Evolutionary conservation across 164 flowering plant species (phyloP), one percentile per base, ranked within the genome.

Genomic region (Protea cynaroides): DNA sequence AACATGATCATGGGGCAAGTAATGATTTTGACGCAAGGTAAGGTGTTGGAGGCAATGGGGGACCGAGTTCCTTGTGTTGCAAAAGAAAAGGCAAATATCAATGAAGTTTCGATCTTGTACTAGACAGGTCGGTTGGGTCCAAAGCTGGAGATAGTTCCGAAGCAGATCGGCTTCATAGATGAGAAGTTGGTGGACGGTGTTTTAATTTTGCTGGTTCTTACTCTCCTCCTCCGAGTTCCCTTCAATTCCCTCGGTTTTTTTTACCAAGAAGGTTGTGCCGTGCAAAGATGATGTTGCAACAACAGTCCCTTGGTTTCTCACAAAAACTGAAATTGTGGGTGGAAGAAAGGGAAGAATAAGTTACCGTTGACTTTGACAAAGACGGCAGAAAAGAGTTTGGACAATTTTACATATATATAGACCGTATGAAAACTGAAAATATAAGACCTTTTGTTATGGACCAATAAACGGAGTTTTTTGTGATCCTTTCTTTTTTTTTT

Each of bases 161-260:
- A n/a, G 52, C 50, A 65, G 68, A 56, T 44, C 38, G 22, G 61
- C 23, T 34, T 65, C 17, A 25, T 40, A 18, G 58, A n/a, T 17
- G 7, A 15, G 14, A n/a, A 8, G 24, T 22, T 38, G 21, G 44
- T 1, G 13, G 34, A 34, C 11, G 44, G 56, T 1, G 43, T 59
- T n/a, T n/a, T n/a, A n/a, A n/a, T 25, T 66, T 58, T 23, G 69
- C 69, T 22, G 69, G 69, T 49, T 24, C 13, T 19, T 21, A n/a
- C 63, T 66, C 69, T 7, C 69, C 69, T 9, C 59, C 69, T 34
- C 69, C 69, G 36, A 65, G 69, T 19, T 65, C 69, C n/a, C 62
- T 65, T 4, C 69, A 63, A 11, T 51, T 66, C 8, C 69, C 69
- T 29, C n/a, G n/a, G 69, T 63, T 4, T 64, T 64, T 14, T 66